Conservation (phyloP, 192 early-diverging fungal species). For the Haplosporangium gracile region DNA sequence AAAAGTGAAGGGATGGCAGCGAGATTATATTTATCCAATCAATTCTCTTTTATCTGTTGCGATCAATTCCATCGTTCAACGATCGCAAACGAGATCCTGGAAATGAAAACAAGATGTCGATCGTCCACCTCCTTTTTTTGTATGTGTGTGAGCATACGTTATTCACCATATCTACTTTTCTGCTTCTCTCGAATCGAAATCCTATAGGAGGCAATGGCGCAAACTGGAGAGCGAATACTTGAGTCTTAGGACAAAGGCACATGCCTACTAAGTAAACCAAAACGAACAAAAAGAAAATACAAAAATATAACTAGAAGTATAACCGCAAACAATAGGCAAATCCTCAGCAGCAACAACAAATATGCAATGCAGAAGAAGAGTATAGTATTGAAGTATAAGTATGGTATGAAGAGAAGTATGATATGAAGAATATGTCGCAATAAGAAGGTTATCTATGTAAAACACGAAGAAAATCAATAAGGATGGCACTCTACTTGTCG, state of each 20-base stretch:
- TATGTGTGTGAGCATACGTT: not conserved
- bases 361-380: too few species aligned
- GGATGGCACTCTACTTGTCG: too few species aligned
- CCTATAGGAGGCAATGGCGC: conserved; percentile 46
- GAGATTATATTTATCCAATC: not conserved
- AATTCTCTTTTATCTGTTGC: not conserved
- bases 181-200: not conserved
- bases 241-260: conserved; percentile 28
- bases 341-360: too few species aligned
- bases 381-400: too few species aligned
- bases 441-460: too few species aligned
- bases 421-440: too few species aligned
- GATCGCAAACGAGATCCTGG: not conserved
- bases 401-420: too few species aligned
- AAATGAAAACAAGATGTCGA: not conserved
- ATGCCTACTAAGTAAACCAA: not conserved
- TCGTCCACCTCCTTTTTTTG: not conserved
- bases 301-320: not conserved
- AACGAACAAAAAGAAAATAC: not conserved
- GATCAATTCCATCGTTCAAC: not conserved
- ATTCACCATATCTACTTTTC: not conserved
- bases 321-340: not conserved
- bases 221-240: conserved; percentile 47
- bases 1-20: too few species aligned
- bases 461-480: too few species aligned